Base-by-base conservation (phyloP, 306 rosid species). In the Pueraria montana region DNA sequence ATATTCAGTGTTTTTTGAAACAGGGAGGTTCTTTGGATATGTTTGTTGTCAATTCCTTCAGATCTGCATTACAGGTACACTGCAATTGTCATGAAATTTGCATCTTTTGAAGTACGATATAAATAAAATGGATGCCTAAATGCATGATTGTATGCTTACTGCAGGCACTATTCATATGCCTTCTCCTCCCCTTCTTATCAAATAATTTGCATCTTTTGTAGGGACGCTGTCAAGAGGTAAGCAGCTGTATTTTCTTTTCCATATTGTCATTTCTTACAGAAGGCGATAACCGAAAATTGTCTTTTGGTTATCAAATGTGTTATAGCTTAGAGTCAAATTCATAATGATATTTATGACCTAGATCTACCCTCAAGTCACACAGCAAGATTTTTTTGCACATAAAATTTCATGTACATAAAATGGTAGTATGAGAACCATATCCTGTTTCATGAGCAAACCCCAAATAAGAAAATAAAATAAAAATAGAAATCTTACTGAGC, bases 41-140 rank as follows among this genome's bases (percentile, higher is more conserved):
- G 74, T 94, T 94, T 87, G 94, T 92, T 38, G 96, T 94, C 79
- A 94, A 92, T 92, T 92, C 98, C 62, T 94, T 87, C 24, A 97
- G 98, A 81, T 94, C 96, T 81, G 97, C 94, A 76, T 94, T 89
- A 88, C 97, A 94, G 85, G 98, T 94, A 83, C 67, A 92, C 78
- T 49, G 81, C 76, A 49, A 65, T 38, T 23, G 53, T 84, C 59
- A 23, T 53, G 50, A 72, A 26, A 49, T 74, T 72, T 58, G 42
- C 77, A 32, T 53, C 42, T 42, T 72, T 69, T 27, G 13, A 46
- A n/a, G 76, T n/a, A 52, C 4, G n/a, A 50, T 46, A 24, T 55
- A 26, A 42, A 34, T 78, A 34, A 13, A 74, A 67, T 40, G 58
- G 79, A 66, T 34, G 70, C 80, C 78, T 76, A 63, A 83, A 30